Evolutionary conservation across 129 eudicot genomes (phyloP).

Genomic region (Smallanthus sonchifolius): DNA sequence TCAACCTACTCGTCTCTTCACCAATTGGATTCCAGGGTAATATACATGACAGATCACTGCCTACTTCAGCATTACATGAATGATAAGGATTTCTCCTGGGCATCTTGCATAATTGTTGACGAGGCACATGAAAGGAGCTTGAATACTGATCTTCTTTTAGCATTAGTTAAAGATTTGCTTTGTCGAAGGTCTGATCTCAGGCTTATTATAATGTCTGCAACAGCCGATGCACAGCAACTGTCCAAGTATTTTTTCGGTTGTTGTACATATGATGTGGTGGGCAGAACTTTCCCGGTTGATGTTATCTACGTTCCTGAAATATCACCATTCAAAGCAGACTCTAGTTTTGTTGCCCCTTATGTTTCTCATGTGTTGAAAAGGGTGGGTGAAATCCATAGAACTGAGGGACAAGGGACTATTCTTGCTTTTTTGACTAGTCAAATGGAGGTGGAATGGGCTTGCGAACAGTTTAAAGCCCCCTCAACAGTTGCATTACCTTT

Average conservation of each 20-base stretch:
- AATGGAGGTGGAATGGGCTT: constrained; percentile 92
- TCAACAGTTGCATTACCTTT: constrained; percentile 63
- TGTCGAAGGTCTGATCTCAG: constrained; percentile 55
- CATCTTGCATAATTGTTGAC: constrained; percentile 85
- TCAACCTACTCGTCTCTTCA: constrained; percentile 53
- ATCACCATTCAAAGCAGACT: constrained; percentile 22
- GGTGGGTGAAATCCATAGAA: constrained; percentile 61
- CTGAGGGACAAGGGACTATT: constrained; percentile 60
- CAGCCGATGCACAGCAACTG: constrained; percentile 81
- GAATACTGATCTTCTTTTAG: constrained; percentile 84
- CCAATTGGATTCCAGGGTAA: constrained; percentile 41
- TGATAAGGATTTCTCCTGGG: constrained; percentile 52
- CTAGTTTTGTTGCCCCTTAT: constrained; percentile 41
- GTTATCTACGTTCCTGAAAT: constrained; percentile 52
- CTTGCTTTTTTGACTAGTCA: constrained; percentile 92
- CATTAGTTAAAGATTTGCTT: constrained; percentile 66
- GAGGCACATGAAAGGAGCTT: constrained; percentile 98
- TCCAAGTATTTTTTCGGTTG: constrained; percentile 67
- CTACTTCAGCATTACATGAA: constrained; percentile 79
- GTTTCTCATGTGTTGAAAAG: constrained; percentile 52
- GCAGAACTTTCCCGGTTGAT: constrained; percentile 86
- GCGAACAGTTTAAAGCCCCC: constrained; percentile 54
- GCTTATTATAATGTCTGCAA: constrained; percentile 93
- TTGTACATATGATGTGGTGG: constrained; percentile 57
- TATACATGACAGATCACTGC: constrained; percentile 90